Evolutionary conservation across 306 rosid species (phyloP).

Genomic region (Sicyos baderoa): DNA sequence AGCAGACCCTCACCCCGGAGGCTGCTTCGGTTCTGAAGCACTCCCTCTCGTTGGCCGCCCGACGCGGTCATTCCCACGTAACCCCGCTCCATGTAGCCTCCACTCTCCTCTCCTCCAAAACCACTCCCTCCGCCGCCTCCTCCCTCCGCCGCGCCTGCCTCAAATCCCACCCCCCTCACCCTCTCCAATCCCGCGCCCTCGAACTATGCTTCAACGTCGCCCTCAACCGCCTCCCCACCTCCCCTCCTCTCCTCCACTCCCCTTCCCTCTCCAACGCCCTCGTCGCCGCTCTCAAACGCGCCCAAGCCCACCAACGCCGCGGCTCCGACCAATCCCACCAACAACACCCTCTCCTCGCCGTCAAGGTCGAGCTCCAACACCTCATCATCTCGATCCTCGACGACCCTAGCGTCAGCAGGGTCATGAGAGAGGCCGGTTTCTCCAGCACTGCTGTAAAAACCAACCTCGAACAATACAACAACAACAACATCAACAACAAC

Average conservation of each 20-base stretch:
- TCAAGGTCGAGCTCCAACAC: constrained; percentile 19
- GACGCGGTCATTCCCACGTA: constrained; percentile 20
- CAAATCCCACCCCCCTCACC: constrained; percentile 14
- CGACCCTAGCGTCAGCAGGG: constrained; percentile 22
- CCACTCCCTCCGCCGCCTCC: neutral
- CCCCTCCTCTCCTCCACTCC: constrained; percentile 8
- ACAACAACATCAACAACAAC: neutral
- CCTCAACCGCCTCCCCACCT: constrained; percentile 21
- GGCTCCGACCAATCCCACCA: neutral
- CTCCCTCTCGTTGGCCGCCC: constrained; percentile 9
- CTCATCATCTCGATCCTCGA: constrained; percentile 19
- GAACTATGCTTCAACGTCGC: constrained; percentile 26
- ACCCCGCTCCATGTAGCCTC: constrained; percentile 22
- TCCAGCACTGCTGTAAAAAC: constrained; percentile 16
- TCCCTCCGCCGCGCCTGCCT: constrained; percentile 18
- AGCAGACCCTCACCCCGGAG: constrained; percentile 23
- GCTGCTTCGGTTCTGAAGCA: constrained; percentile 20
- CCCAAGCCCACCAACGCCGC: constrained; percentile 21
- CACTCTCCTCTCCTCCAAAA: constrained; percentile 12
- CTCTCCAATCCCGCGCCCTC: constrained; percentile 23
- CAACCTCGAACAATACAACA: constrained; percentile 7
- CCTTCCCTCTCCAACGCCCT: constrained; percentile 21
- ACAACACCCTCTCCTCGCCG: constrained; percentile 13
- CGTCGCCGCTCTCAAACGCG: constrained; percentile 22
- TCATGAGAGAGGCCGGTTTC: constrained; percentile 24